Evolutionary conservation across 2,329 filamentous ascomycete genomes (phyloP), one percentile per base, ranked within the genome.

Genomic region (Pezicula carpinea): DNA sequence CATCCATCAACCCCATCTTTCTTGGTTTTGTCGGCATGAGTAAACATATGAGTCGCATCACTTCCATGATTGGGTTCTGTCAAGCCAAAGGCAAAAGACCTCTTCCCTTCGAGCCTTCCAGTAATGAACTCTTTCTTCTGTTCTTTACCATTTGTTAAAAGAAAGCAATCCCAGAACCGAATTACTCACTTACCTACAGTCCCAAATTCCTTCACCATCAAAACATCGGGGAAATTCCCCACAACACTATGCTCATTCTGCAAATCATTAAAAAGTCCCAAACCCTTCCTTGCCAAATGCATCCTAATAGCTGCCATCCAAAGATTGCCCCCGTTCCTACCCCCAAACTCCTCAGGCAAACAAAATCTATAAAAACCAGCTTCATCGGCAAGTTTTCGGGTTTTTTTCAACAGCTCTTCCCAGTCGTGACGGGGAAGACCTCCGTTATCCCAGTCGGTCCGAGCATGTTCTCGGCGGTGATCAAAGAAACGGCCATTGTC

Each of bases 401-500:
- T 73, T 59, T 78, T 61, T 5, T 49, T 57, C 13, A 83, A 66
- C 0, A 84, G 63, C 2, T 67, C 64, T 55, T 83, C 79, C 80
- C 79, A 83, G 55, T 82, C 79, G 38, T 69, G 62, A 5, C 70
- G 71, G 1, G 80, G 80, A 2, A 83, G 68, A 3, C 80, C 47
- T 69, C 48, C 41, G 35, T 58, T 54, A 5, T 59, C 57, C 77
- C 79, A 83, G 57, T 83, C 72, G 2, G 80, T 84, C 29, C 80
- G 75, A 6, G 77, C 68, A 56, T 82, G 72, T 55, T 84, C 80
- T 52, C 80, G 76, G 15, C 80, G 74, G 62, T 84, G 76, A 61
- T 83, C 79, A 64, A 84, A 83, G 72, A 84, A 84, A 48, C 79
- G 74, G 46, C 79, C 69, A 58, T 83, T 83, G 60, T 82, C 77